Percentiles rank a stretch among this genome's conserved stretches.
Evolutionary conservation across 1,284 basidiomycete genomes (phyloP).

Genomic region (Moesziomyces antarcticus): DNA sequence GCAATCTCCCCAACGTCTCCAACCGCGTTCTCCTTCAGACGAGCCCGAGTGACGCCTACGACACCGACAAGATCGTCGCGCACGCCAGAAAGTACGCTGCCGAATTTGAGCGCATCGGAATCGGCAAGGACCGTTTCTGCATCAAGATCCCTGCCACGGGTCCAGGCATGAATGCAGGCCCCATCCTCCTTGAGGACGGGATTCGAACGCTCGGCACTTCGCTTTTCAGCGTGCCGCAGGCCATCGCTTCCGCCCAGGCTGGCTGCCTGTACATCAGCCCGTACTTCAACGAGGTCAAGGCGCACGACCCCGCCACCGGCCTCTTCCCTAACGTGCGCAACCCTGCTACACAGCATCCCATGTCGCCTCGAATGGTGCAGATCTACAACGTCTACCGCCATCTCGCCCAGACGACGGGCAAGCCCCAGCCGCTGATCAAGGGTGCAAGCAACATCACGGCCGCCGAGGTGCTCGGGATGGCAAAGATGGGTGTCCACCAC

Average conservation of each 20-base stretch:
- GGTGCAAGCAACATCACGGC: slow-evolving; percentile 43
- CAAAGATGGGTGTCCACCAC: slow-evolving; percentile 34
- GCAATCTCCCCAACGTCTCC: slow-evolving; percentile 36
- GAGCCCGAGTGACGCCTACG: slow-evolving; percentile 36
- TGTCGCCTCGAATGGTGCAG: slow-evolving; percentile 46
- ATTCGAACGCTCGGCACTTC: slow-evolving; percentile 65
- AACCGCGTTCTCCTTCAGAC: slow-evolving; percentile 46
- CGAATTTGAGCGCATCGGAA: slow-evolving; percentile 40
- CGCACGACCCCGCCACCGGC: slow-evolving; percentile 30
- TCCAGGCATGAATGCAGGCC: slow-evolving; percentile 53
- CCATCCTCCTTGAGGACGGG: slow-evolving; percentile 52
- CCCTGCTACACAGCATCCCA: slow-evolving; percentile 37
- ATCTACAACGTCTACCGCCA: slow-evolving; percentile 35
- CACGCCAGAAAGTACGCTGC: slow-evolving; percentile 38
- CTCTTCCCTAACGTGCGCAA: slow-evolving; percentile 35
- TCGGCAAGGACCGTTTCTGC: slow-evolving; percentile 15
- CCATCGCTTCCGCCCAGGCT: slow-evolving; percentile 63
- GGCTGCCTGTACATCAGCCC: slow-evolving; percentile 63
- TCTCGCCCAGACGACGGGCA: slow-evolving; percentile 28
- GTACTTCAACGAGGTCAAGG: slow-evolving; percentile 62
- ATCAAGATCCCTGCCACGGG: slow-evolving; percentile 41
- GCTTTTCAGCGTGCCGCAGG: slow-evolving; percentile 63
- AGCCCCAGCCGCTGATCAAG: slow-evolving; percentile 45
- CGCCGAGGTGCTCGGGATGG: slow-evolving; percentile 31
- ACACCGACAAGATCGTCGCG: slow-evolving; percentile 35